Evolutionary conservation across 352 stramenopile species (phyloP).

Genomic region (Pythium scleroteichum): DNA sequence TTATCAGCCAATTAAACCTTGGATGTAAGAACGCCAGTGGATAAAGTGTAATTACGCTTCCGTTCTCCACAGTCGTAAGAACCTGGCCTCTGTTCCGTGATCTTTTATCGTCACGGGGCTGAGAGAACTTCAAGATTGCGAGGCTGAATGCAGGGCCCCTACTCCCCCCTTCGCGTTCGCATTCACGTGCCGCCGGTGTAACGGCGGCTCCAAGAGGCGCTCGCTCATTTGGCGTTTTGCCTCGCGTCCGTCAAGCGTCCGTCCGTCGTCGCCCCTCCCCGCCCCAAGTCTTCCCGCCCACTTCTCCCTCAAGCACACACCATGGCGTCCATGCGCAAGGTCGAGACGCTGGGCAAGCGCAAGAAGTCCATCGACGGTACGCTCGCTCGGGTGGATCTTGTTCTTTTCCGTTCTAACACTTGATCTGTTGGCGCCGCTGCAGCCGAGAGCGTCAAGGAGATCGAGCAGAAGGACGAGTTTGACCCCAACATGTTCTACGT

Average conservation of each 20-base stretch:
- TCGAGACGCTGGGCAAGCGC: constrained; percentile 85
- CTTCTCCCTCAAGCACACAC: neutral
- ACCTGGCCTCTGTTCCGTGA: constrained; percentile 7
- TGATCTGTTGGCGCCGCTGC: neutral
- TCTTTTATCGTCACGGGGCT: constrained; percentile 22
- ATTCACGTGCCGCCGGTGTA: constrained; percentile 16
- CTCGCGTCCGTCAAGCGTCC: constrained; percentile 4
- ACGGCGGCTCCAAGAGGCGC: neutral
- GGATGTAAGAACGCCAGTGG: constrained; percentile 10
- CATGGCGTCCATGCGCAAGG: constrained; percentile 64
- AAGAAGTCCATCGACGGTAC: constrained; percentile 87
- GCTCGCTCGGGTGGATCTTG: no score
- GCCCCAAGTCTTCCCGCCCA: neutral
- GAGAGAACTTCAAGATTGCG: constrained; percentile 29
- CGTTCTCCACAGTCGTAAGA: constrained; percentile 3
- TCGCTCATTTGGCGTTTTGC: constrained; percentile 19
- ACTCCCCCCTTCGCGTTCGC: neutral
- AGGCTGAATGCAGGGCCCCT: neutral
- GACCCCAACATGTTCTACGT: constrained; percentile 88
- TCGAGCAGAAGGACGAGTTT: constrained; percentile 85
- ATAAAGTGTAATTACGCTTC: constrained; percentile 4
- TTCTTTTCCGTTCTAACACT: no score
- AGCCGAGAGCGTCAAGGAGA: constrained; percentile 82
- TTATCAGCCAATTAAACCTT: constrained; percentile 38
- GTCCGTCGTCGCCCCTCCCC: neutral